Conservation (phyloP, 2,329 filamentous ascomycete genomes). For the Colletotrichum costaricense region DNA sequence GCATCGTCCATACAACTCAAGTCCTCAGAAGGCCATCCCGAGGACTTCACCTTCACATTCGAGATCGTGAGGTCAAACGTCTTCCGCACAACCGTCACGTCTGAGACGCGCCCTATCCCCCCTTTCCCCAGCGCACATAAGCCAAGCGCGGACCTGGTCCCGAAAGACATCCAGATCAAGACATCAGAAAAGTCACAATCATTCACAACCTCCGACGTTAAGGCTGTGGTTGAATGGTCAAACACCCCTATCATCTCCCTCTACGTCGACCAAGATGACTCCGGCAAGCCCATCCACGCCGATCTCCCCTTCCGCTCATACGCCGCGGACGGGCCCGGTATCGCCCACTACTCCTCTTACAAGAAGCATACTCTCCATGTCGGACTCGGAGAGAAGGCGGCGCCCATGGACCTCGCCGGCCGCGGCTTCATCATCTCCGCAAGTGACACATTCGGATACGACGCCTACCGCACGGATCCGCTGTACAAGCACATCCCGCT, state of each 20-base stretch:
- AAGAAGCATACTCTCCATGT: conserved; percentile 73
- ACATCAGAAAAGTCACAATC: conserved; percentile 46
- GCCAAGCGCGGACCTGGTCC: conserved; percentile 41
- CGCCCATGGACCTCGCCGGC: conserved; percentile 77
- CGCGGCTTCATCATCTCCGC: conserved; percentile 74
- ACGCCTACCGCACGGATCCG: conserved; percentile 76
- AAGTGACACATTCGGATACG: conserved; percentile 80
- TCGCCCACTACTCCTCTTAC: conserved; percentile 74
- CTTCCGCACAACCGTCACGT: conserved; percentile 76
- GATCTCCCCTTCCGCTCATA: conserved; percentile 77
- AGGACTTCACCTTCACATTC: conserved; percentile 69
- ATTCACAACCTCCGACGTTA: conserved; percentile 45
- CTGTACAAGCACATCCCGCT: conserved; percentile 82
- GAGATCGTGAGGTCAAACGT: conserved; percentile 71
- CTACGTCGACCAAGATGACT: conserved; percentile 61
- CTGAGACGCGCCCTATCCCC: conserved; percentile 69
- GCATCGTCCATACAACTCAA: conserved; percentile 19
- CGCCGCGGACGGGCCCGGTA: conserved; percentile 67
- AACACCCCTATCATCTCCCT: conserved; percentile 63
- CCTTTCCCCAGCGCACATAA: conserved; percentile 70
- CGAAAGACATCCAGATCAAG: conserved; percentile 32
- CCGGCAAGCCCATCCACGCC: conserved; percentile 65
- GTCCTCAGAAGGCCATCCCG: conserved; percentile 22
- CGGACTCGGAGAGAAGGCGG: conserved; percentile 78
- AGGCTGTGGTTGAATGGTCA: conserved; percentile 69